These are phyloP conservation scores for Hypoxylon sp. DNA, from an alignment of 2,329 filamentous ascomycete genomes.

Conservation along the genomic window DNA sequence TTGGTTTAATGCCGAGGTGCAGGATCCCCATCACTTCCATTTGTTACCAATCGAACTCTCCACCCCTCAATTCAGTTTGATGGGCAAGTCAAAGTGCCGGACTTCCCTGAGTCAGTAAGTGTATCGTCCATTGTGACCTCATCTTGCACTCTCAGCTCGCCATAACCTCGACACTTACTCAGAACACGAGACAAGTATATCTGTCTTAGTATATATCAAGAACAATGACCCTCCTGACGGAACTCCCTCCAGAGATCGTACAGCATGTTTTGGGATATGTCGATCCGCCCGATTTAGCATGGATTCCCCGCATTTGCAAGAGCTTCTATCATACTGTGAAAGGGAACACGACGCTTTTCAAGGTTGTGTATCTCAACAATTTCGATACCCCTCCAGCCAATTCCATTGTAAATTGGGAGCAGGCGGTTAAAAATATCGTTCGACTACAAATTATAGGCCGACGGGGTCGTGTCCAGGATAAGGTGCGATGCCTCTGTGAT, in stretches of 20 bases:
- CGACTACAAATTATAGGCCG: conserved; percentile 62
- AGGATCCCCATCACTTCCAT: background rate
- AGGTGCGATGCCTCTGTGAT: conserved; percentile 55
- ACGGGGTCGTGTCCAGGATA: conserved; percentile 53
- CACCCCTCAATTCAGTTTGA: conserved; percentile 23
- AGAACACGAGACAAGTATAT: conserved; percentile 10
- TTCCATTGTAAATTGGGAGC: conserved; percentile 60
- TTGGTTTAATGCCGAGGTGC: conserved; percentile 20
- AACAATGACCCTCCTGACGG: conserved; percentile 55
- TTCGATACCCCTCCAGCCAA: conserved; percentile 63
- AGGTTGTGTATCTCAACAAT: conserved; percentile 71
- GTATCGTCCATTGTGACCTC: conserved; percentile 26
- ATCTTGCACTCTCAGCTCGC: conserved; percentile 22
- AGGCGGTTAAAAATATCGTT: conserved; percentile 61
- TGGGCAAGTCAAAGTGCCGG: conserved; percentile 19
- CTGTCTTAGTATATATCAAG: conserved; percentile 8
- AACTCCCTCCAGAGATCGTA: conserved; percentile 74
- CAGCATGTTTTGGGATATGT: conserved; percentile 72
- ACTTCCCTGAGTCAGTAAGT: conserved; percentile 14
- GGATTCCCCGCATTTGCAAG: conserved; percentile 67
- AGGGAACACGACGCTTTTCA: conserved; percentile 72
- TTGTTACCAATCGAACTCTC: conserved; percentile 14
- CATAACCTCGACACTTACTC: conserved; percentile 15
- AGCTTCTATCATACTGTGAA: conserved; percentile 68
- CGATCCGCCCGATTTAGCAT: conserved; percentile 69